Base-by-base conservation (phyloP, 2,329 filamentous ascomycete species). In the Chlorencoelia australis region DNA sequence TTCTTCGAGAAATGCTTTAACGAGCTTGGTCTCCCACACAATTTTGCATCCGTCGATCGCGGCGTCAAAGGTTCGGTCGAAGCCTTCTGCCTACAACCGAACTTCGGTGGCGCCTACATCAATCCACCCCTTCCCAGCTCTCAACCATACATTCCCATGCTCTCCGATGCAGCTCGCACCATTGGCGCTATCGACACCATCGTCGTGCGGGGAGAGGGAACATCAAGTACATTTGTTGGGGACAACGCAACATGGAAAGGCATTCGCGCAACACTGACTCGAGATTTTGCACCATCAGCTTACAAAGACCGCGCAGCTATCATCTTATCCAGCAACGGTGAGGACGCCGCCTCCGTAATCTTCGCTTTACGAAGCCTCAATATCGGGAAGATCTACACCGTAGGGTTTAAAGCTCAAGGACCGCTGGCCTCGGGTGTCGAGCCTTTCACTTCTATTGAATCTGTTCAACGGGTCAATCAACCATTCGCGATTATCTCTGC, bases 191-290 rank as follows among this genome's bases (percentile, higher is more conserved):
- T 91, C 24, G 85, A 93, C 54, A 91, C 84, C 0, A 83, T 93
- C 30, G 70, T 87, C 16, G 76, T 82, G 16, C 71, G 69, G 35
- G 53, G 58, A 4, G 64, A 67, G 9, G 65, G 60, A 3, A 58
- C 61, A 2, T 61, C 63, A 0, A 69, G 66, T 35, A 68, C 69
- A 4, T 71, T 89, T 26, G 64, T 88, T 11, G 81, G 86, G 30
- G 84, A 91, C 50, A 93, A 93, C 48, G 81, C 83, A 8, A 77
- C 78, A 10, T 91, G 85, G 83, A 86, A 85, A 57, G 85, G 84
- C 2, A 89, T 93, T 39, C 69, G 86, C 31, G 81, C 82, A 35
- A 87, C 84, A 1, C 65, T 93, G 40, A 91, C 80, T 4, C 73
- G 82, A 15, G 84, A 93, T 50, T 78, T 88, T 47, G 82, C 87